Percentiles rank a stretch among this genome's conserved stretches.
Conservation (phyloP, 179 eudicot genomes). For the Heliamphora pulchella region DNA sequence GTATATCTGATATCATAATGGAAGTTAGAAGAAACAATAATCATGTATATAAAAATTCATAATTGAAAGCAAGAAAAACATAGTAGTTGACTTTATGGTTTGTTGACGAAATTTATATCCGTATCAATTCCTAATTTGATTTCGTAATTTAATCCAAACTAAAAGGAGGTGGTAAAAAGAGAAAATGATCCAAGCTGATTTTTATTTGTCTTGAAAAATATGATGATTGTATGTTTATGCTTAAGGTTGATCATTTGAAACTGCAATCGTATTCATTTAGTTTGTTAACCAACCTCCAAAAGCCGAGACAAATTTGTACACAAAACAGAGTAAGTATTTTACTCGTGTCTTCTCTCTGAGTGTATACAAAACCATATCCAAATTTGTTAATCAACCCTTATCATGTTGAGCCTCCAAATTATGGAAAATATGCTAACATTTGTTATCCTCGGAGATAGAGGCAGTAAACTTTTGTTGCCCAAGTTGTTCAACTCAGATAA, state of each 20-base stretch:
- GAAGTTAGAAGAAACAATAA: conserved; percentile 6
- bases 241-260: background rate
- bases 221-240: background rate
- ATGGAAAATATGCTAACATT: background rate
- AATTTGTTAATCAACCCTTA: background rate
- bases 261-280: background rate
- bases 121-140: background rate
- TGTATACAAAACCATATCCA: background rate
- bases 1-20: background rate
- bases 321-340: background rate
- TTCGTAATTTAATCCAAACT: background rate
- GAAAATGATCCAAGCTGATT: background rate
- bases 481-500: background rate
- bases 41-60: background rate
- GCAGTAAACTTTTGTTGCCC: background rate
- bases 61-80: conserved; percentile 11
- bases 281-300: background rate
- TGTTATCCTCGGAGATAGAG: background rate
- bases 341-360: too few relatives aligned
- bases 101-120: background rate
- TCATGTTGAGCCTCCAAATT: background rate
- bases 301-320: background rate
- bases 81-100: background rate
- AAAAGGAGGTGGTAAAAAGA: background rate
- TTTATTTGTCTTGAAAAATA: background rate